Evolutionary conservation across 2,329 filamentous ascomycete species (phyloP).

Genomic region (Tolypocladium ophioglossoides): DNA sequence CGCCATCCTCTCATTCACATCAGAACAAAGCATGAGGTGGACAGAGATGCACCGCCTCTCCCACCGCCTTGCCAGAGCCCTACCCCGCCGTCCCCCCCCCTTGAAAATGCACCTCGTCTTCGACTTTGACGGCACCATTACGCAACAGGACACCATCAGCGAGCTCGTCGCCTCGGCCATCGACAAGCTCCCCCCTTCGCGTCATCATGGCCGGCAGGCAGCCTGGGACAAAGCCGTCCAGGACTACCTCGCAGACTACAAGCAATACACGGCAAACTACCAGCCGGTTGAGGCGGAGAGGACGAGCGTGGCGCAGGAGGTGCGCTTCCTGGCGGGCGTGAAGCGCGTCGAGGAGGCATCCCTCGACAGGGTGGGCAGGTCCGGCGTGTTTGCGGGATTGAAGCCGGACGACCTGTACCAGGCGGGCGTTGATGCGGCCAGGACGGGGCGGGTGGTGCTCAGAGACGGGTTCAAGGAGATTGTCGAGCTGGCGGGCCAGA

Average conservation of each 20-base stretch:
- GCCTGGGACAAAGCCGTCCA: slow-evolving; percentile 35
- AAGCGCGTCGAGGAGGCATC: slow-evolving; percentile 35
- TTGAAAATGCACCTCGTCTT: slow-evolving; percentile 35
- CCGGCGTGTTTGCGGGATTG: slow-evolving; percentile 34
- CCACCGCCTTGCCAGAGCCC: background rate
- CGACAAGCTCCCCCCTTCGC: background rate
- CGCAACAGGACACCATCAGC: slow-evolving; percentile 39
- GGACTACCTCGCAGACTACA: slow-evolving; percentile 32
- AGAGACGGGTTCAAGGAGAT: slow-evolving; percentile 29
- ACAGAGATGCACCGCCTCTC: background rate
- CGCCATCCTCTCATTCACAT: background rate
- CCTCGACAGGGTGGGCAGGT: slow-evolving; percentile 29
- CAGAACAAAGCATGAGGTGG: background rate
- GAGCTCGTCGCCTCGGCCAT: slow-evolving; percentile 35
- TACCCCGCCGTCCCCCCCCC: background rate
- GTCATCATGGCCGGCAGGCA: slow-evolving; percentile 17
- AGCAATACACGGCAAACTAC: slow-evolving; percentile 24
- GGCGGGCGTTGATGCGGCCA: slow-evolving; percentile 27
- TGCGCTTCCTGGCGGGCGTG: slow-evolving; percentile 31
- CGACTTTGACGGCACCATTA: slow-evolving; percentile 52
- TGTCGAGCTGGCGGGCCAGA: slow-evolving; percentile 12
- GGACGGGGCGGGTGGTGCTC: slow-evolving; percentile 21
- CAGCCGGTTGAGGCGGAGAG: slow-evolving; percentile 21
- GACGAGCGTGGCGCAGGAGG: slow-evolving; percentile 25
- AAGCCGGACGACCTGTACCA: slow-evolving; percentile 17